Percentiles rank a stretch among this genome's conserved stretches.
phyloP scores from a whole-genome alignment of 768 basidiomycete genomes.

The Leucogyrophana mollusca region DNA sequence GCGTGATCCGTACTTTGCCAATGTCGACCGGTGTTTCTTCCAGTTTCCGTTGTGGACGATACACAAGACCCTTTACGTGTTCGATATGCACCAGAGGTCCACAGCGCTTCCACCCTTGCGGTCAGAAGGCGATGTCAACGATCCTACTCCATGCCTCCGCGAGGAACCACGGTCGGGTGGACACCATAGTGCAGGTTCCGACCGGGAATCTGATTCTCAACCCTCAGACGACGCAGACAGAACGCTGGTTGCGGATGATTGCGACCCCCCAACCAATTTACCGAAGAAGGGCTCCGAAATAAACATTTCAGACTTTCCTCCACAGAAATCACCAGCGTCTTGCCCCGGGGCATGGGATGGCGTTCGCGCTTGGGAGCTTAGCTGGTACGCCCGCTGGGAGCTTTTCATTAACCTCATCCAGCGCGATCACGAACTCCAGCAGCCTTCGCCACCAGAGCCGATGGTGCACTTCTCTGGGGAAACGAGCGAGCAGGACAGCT shows the following conservation, averaged over 20 bases:
- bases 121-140: no score
- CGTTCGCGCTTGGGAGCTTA: slow-evolving; percentile 38
- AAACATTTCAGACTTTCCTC: not conserved
- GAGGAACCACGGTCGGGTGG: not conserved
- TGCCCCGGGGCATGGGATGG: slow-evolving; percentile 12
- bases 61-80: slow-evolving; percentile 62
- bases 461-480: slow-evolving; percentile 21
- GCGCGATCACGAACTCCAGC: slow-evolving; percentile 20
- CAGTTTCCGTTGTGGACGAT: slow-evolving; percentile 64
- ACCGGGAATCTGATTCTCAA: not conserved
- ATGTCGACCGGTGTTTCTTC: slow-evolving; percentile 60
- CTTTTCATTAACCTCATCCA: slow-evolving; percentile 44
- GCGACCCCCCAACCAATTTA: slow-evolving; percentile 26
- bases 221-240: slow-evolving; percentile 47
- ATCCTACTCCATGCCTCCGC: slow-evolving; percentile 9
- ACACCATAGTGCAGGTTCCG: slow-evolving; percentile 1
- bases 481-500: slow-evolving; percentile 14
- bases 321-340: not conserved
- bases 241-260: slow-evolving; percentile 55
- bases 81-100: slow-evolving; percentile 45
- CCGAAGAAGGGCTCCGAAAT: slow-evolving; percentile 4
- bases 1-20: slow-evolving; percentile 53
- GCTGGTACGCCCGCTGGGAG: slow-evolving; percentile 57
- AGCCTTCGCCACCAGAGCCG: slow-evolving; percentile 5
- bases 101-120: slow-evolving; percentile 9